A percentile compares a stretch with the other conserved stretches of the same genome.
Evolutionary conservation across 2,329 filamentous ascomycete genomes (phyloP).

Genomic region (Fusarium protoensiforme): DNA sequence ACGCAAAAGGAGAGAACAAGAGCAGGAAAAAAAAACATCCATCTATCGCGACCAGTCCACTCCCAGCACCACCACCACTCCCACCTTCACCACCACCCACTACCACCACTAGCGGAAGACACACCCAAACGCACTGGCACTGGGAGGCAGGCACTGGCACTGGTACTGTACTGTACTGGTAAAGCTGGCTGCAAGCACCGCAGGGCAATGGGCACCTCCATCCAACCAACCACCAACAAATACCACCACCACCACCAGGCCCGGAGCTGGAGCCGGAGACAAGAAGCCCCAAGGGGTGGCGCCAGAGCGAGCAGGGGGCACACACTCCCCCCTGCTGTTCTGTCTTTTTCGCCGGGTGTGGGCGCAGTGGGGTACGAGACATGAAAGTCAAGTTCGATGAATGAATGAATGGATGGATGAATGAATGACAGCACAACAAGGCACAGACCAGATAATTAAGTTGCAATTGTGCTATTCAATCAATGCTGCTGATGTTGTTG

Average conservation of each 20-base stretch:
- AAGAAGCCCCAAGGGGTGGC: conserved; percentile 28
- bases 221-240: not conserved
- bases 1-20: not conserved
- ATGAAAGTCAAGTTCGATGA: not conserved
- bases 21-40: not conserved
- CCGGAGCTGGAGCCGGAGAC: conserved; percentile 40
- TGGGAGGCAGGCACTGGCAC: not conserved
- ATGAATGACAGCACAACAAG: conserved; percentile 11
- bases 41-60: conserved; percentile 8
- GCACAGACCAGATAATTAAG: conserved; percentile 19
- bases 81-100: not conserved
- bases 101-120: conserved; percentile 12
- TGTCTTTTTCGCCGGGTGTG: conserved; percentile 13
- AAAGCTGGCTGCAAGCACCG: conserved; percentile 13
- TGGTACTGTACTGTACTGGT: conserved; percentile 11
- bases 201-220: not conserved
- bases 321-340: not conserved
- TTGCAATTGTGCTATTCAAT: conserved; percentile 31
- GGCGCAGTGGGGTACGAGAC: conserved; percentile 22
- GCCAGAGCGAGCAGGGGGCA: conserved; percentile 23
- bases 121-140: conserved; percentile 25
- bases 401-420: not conserved
- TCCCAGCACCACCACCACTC: conserved; percentile 2
- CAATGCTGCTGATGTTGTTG: not conserved
- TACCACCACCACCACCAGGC: conserved; percentile 24